Evolutionary conservation across 345 rosid genomes (phyloP), one percentile per base, ranked within the genome.

Genomic region (Clausena lansium): DNA sequence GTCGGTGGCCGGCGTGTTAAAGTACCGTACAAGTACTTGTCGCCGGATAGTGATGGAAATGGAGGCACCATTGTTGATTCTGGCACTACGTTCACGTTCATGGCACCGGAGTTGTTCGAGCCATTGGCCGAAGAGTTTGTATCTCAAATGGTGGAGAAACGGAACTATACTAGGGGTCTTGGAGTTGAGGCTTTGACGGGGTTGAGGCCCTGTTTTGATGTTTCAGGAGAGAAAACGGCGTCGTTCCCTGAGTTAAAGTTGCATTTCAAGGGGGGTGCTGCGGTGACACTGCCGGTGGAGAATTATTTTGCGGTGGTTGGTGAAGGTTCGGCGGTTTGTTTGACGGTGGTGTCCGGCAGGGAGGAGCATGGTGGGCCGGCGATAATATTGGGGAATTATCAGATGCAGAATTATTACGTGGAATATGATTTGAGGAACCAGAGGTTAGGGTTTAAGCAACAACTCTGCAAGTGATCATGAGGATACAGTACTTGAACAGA

Each of bases 21-120:
- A 79, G 20, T 81, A 14, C 83, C 75, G 1, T 66, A 65, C 85
- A 73, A 80, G 76, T 78, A 65, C 63, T 73, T 84, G 3, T 25
- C 65, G 13, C 81, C 74, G 17, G 81, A 70, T 32, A 25, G 33
- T 3, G 78, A 77, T 0, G 87, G 85, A 35, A 74, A 81, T 38
- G 84, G 86, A 13, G 87, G 89, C 15, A 79, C 81, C 25, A 79
- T 87, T 9, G 73, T 87, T n/a, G 87, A 84, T 57, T 87, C 85
- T 0, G 84, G 87, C 7, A 77, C 84, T 0, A 83, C 87, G 20
- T 81, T 84, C 79, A 84, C 84, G 22, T 81, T 72, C 79, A 84
- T 84, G 87, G 33, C 84, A 14, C 62, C 71, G 1, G 75, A 75
- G 32, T 80, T 73, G 22, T 79, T 83, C 39, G 77, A 81, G 80